Percentiles rank a stretch among this genome's conserved stretches.
phyloP scores from a whole-genome alignment of 495 filamentous ascomycete species.

The Podospora australis region DNA sequence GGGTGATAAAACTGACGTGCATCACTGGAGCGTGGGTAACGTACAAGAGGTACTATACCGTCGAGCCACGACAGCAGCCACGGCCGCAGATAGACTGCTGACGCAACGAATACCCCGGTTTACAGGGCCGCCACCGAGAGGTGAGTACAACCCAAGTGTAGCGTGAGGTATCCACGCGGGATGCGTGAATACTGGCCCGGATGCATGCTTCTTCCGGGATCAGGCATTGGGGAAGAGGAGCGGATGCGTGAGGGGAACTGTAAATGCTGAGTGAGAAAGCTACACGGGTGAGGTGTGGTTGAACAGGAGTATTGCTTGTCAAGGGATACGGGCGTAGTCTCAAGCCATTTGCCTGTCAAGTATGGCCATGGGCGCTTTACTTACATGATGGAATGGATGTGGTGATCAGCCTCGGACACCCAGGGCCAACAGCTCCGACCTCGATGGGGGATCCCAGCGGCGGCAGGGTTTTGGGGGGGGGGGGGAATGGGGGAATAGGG shows the following conservation, averaged over 20 bases:
- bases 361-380: not conserved
- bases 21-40: not conserved
- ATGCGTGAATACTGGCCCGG: conserved; percentile 6
- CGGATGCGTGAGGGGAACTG: not conserved
- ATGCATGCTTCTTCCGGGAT: conserved; percentile 19
- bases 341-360: conserved; percentile 15
- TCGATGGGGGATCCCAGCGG: not conserved
- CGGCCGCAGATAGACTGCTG: conserved; percentile 13
- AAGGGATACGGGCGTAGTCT: conserved; percentile 29
- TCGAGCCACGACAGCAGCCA: conserved; percentile 10
- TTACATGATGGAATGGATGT: too few species aligned
- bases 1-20: not conserved
- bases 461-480: not conserved
- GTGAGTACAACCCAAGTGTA: conserved; percentile 9
- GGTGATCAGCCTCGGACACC: conserved; percentile 1
- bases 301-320: conserved; percentile 26
- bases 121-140: not conserved
- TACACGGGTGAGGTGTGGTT: conserved; percentile 18
- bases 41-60: not conserved
- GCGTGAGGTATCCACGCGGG: conserved; percentile 6
- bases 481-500: too few species aligned
- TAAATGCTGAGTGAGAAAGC: conserved; percentile 1
- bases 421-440: not conserved
- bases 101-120: conserved; percentile 7
- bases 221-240: conserved; percentile 14